phyloP scores from a whole-genome alignment of 192 early-diverging fungal species.

The Powellomyces hirtus region DNA sequence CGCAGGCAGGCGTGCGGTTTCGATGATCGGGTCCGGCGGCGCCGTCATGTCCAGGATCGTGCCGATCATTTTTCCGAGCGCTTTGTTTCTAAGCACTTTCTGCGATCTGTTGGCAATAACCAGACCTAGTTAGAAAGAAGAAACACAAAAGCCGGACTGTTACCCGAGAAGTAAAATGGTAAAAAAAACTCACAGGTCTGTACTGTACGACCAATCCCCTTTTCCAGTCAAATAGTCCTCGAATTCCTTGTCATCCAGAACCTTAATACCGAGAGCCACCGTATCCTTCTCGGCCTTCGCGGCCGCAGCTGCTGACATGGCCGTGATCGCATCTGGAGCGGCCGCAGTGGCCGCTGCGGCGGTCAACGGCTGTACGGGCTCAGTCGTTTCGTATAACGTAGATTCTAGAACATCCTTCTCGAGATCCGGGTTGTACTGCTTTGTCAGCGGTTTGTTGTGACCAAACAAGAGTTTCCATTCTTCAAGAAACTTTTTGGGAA shows the following conservation, averaged over 20 bases:
- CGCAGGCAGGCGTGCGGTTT: constrained; percentile 37
- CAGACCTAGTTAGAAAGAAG: too few relatives aligned
- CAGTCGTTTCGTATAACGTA: not conserved
- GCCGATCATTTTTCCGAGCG: constrained; percentile 40
- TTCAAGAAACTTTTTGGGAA: constrained; percentile 44
- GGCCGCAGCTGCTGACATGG: not conserved
- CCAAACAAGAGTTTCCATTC: constrained; percentile 61
- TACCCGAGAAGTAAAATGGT: not conserved
- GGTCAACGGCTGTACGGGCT: not conserved
- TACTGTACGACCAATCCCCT: constrained; percentile 41
- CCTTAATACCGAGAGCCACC: constrained; percentile 30
- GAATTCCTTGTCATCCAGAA: constrained; percentile 57
- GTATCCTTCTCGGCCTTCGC: not conserved
- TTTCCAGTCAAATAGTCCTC: constrained; percentile 48
- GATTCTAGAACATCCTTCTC: constrained; percentile 37
- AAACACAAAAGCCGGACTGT: not conserved
- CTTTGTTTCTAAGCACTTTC: constrained; percentile 31
- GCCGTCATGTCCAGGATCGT: constrained; percentile 47
- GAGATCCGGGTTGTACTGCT: constrained; percentile 37
- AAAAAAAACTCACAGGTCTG: constrained; percentile 17
- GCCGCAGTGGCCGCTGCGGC: not conserved
- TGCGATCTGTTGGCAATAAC: not conserved
- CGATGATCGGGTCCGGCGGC: constrained; percentile 32
- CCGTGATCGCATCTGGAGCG: constrained; percentile 22
- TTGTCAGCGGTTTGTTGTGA: constrained; percentile 36